Conservation (phyloP, 2,329 filamentous ascomycete species). For the Pseudopithomyces chartarum region DNA sequence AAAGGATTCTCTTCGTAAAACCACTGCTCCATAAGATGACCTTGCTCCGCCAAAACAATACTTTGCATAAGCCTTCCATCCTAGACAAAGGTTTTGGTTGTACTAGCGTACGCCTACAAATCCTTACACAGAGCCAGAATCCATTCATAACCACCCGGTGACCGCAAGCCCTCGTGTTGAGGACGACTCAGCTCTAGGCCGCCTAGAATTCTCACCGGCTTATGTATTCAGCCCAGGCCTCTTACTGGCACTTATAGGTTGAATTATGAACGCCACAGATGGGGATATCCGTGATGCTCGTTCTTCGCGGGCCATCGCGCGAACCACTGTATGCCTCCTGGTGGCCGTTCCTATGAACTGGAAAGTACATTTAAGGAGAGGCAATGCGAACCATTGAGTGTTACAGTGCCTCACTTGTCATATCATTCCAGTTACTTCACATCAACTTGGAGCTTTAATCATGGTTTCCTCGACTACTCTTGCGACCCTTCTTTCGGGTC, state of each 20-base stretch:
- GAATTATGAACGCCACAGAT: neutral
- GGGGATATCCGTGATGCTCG: neutral
- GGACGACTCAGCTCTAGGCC: neutral
- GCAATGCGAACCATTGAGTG: too few species aligned
- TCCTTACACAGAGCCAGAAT: neutral
- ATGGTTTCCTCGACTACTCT: neutral
- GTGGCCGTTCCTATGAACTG: neutral
- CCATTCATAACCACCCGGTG: neutral
- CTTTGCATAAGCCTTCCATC: too few species aligned
- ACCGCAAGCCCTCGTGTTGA: neutral
- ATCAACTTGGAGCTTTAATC: neutral
- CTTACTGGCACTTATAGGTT: neutral
- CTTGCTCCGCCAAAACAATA: too few species aligned
- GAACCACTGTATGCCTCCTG: neutral
- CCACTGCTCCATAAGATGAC: neutral
- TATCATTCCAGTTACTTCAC: neutral
- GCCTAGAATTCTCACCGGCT: neutral
- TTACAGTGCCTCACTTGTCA: neutral
- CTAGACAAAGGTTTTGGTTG: too few species aligned
- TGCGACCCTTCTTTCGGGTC: neutral
- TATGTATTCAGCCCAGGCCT: neutral
- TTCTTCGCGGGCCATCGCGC: neutral
- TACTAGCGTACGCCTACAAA: neutral
- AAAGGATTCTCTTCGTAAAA: neutral
- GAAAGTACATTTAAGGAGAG: neutral